Evolutionary conservation across 257 asterid species (phyloP), one percentile per base, ranked within the genome.

Genomic region (Penstemon barbatus): DNA sequence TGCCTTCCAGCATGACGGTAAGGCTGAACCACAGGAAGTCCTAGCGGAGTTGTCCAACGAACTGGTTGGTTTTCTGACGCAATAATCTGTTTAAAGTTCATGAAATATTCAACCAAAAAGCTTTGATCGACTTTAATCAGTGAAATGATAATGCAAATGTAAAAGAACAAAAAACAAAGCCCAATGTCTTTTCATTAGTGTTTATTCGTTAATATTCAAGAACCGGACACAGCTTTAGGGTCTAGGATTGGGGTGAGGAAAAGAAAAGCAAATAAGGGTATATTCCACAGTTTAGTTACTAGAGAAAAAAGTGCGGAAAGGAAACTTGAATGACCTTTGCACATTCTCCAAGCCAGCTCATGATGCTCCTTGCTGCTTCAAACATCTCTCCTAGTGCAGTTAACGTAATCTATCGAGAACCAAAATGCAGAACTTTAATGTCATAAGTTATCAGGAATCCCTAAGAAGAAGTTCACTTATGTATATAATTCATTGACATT

Each of bases 11-110:
- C 8, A 75, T 78, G 78, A 70, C 87, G 96, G 77, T 94, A 94
- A 62, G 99, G 99, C 85, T 94, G 99, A 78, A 94, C 99, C 68
- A 94, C 99, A 36, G 99, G 99, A 69, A 94, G 97, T 66, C 99
- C 99, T 54, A 94, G 96, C 55, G 97, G 99, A 82, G 97, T 94
- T 68, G 91, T 90, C 99, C 99, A 94, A 51, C 75, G 67, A 80
- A 94, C 99, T 8, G 99, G 86, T 72, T 89, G 85, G 63, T 94
- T 94, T 81, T 89, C 95, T 8, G 89, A 78, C 68, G 97, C 97
- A 80, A 91, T 94, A 33, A 90, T 57, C 97, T 93, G 85, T 80
- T 63, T 71, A 61, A 64, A 53, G 5, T 61, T 81, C 49, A 19
- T 43, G 38, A 69, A 25, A 80, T 58, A 73, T 68, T 68, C 41